These are phyloP conservation scores for Lathyrus oleraceus DNA, from an alignment of 306 rosid species.

Conservation along the genomic window DNA sequence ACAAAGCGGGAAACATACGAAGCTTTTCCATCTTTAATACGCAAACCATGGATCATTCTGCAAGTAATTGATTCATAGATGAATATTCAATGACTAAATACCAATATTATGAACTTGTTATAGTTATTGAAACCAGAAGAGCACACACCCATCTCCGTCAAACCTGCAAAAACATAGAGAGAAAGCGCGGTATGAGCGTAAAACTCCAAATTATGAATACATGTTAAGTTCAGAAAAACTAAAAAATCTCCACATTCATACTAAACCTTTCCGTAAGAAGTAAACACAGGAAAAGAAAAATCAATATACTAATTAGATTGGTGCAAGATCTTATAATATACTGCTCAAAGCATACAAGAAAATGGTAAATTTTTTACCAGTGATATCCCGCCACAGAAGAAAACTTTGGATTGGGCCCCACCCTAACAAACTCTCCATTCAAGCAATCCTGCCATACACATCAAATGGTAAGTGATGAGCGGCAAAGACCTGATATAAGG, in stretches of 20 bases:
- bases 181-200: slow-evolving; percentile 37
- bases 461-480: slow-evolving; percentile 29
- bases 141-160: slow-evolving; percentile 95
- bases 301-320: neutral
- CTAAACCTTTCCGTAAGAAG: slow-evolving; percentile 13
- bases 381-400: slow-evolving; percentile 90
- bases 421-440: slow-evolving; percentile 94
- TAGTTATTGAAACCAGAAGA: neutral
- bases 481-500: neutral
- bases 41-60: slow-evolving; percentile 97
- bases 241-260: slow-evolving; percentile 1
- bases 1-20: slow-evolving; percentile 83
- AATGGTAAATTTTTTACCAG: slow-evolving; percentile 57
- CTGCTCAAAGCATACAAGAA: neutral
- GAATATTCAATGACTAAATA: slow-evolving; percentile 7
- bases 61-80: slow-evolving; percentile 32
- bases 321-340: neutral
- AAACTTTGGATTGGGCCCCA: slow-evolving; percentile 90
- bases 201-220: slow-evolving; percentile 14
- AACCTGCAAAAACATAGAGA: slow-evolving; percentile 66
- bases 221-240: slow-evolving; percentile 15
- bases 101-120: slow-evolving; percentile 14
- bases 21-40: slow-evolving; percentile 93
- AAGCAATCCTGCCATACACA: slow-evolving; percentile 67
- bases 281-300: neutral